Evolutionary conservation across 2,329 filamentous ascomycete species (phyloP), one percentile per base, ranked within the genome.

Genomic region (Fusarium odoratissimum): DNA sequence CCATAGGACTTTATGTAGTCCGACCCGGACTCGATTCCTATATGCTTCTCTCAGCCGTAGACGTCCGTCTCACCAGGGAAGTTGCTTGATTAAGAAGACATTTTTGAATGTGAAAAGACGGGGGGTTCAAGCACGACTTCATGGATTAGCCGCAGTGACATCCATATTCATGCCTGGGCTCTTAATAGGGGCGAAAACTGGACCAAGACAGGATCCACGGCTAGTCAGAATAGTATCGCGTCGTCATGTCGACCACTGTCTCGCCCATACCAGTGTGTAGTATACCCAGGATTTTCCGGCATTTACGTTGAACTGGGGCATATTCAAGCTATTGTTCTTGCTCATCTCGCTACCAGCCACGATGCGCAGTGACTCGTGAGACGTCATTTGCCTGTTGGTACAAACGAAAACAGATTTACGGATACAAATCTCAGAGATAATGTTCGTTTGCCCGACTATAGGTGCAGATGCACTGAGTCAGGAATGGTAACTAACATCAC

Each of bases 221-320:
- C 60, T 64, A 31, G 51, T 30, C 44, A 59, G 59, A 59, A 69
- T 52, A 69, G 65, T 25, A 64, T 69, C 38, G 35, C 65, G 67
- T 69, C 67, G 51, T 60, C 67, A 69, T 40, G 42, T 70, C 67
- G 66, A 69, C 65, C 46, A 38, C 52, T 65, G 49, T 37, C 30
- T 48, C 40, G 49, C 25, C 51, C 57, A 62, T 69, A 56, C 64
- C 64, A 57, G 64, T 40, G 49, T 37, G 49, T 45, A 35, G 17
- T 63, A 57, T 44, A n/a, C 33, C 49, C 17, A 37, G 40, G 33
- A 38, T 51, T 35, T 23, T 14, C 57, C 49, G 44, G 49, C 49
- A 68, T 48, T 68, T 68, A 25, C 28, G 16, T 56, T 19, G n/a
- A 44, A 51, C 63, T 31, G 41, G 49, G 66, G 64, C 38, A 41